Percentiles rank a stretch among this genome's conserved stretches.
phyloP scores from a whole-genome alignment of 176 grass and related monocot species.

The Dendrocalamus sinicus region DNA sequence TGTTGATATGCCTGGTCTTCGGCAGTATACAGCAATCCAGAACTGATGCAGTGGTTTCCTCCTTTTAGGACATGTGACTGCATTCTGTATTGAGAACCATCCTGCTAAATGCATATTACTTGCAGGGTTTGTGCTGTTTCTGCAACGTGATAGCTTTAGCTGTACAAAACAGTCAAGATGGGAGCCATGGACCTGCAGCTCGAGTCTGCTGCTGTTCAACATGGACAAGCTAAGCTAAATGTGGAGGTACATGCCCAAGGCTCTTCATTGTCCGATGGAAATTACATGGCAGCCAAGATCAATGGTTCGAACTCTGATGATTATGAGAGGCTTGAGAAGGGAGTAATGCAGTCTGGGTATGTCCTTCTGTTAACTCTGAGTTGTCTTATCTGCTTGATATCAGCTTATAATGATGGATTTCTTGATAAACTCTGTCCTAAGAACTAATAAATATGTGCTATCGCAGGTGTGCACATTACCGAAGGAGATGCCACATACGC shows the following conservation, averaged over 20 bases:
- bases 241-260: slow-evolving; percentile 25
- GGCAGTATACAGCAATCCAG: slow-evolving; percentile 51
- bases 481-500: slow-evolving; percentile 75
- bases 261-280: slow-evolving; percentile 23
- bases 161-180: slow-evolving; percentile 48
- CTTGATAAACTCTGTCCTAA: background rate
- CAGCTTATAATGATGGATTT: background rate
- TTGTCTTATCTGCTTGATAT: background rate
- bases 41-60: slow-evolving; percentile 48
- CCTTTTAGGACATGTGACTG: slow-evolving; percentile 50
- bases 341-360: slow-evolving; percentile 92
- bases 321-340: slow-evolving; percentile 52
- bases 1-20: slow-evolving; percentile 63
- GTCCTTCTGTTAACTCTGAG: slow-evolving; percentile 9
- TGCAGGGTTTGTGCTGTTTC: slow-evolving; percentile 82
- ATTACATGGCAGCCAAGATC: slow-evolving; percentile 34
- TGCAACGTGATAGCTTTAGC: slow-evolving; percentile 38
- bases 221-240: slow-evolving; percentile 45
- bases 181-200: slow-evolving; percentile 33
- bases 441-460: slow-evolving; percentile 30
- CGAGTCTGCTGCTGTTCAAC: slow-evolving; percentile 45
- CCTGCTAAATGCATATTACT: slow-evolving; percentile 67
- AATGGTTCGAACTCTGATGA: slow-evolving; percentile 35
- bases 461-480: slow-evolving; percentile 79
- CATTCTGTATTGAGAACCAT: slow-evolving; percentile 59